phyloP scores from a whole-genome alignment of 2,329 filamentous ascomycete genomes.

The Ophiognomonia clavigignenti-juglandacearum region DNA sequence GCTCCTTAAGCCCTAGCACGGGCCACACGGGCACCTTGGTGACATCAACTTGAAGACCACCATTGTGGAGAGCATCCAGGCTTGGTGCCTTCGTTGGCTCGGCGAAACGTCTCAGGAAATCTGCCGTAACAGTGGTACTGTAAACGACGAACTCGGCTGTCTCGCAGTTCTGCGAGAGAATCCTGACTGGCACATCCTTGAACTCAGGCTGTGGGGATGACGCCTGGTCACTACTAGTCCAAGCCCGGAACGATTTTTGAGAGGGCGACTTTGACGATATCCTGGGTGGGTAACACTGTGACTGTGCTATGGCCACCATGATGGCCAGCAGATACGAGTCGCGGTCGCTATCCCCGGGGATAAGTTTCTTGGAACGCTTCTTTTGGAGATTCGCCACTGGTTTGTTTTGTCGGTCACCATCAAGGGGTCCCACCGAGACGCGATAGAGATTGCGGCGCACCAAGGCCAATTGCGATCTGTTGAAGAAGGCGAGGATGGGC shows the following conservation, averaged over 20 bases:
- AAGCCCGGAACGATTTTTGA: slow-evolving; percentile 20
- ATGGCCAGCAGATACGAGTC: slow-evolving; percentile 49
- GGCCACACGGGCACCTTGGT: slow-evolving; percentile 49
- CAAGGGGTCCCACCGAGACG: slow-evolving; percentile 34
- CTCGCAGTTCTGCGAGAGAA: slow-evolving; percentile 46
- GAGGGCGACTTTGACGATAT: slow-evolving; percentile 16
- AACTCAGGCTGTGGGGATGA: slow-evolving; percentile 29
- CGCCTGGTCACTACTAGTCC: slow-evolving; percentile 15
- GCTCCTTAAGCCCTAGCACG: slow-evolving; percentile 49
- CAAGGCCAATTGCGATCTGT: slow-evolving; percentile 39
- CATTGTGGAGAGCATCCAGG: slow-evolving; percentile 20
- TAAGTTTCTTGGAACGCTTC: slow-evolving; percentile 40
- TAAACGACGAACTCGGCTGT: slow-evolving; percentile 50
- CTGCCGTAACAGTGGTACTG: slow-evolving; percentile 41
- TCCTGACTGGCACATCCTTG: slow-evolving; percentile 42
- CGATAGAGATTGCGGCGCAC: slow-evolving; percentile 44
- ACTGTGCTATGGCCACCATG: slow-evolving; percentile 54
- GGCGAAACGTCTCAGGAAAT: slow-evolving; percentile 47
- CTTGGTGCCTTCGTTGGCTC: slow-evolving; percentile 36
- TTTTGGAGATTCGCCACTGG: slow-evolving; percentile 44
- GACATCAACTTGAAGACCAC: slow-evolving; percentile 42
- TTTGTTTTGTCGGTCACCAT: slow-evolving; percentile 32
- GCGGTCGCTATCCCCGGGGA: slow-evolving; percentile 43
- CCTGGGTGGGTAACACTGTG: slow-evolving; percentile 39
- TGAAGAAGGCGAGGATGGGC: slow-evolving; percentile 43